Evolutionary conservation across 2,329 filamentous ascomycete species (phyloP).

Genomic region (Juglanconis juglandina): DNA sequence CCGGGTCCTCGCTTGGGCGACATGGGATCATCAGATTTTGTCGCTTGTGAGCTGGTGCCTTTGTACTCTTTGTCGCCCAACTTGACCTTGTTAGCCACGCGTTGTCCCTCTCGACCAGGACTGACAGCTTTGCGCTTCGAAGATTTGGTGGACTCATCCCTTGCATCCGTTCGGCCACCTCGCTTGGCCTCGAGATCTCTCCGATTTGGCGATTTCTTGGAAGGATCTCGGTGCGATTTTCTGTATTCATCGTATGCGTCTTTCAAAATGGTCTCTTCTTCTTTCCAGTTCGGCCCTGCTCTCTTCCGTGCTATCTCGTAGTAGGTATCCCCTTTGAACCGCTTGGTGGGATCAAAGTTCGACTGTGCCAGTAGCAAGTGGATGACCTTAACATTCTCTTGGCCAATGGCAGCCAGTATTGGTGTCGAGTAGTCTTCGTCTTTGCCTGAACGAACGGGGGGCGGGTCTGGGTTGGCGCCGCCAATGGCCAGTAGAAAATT

Average conservation of each 20-base stretch:
- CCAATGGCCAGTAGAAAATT: conserved; percentile 72
- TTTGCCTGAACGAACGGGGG: conserved; percentile 53
- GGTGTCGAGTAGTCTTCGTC: conserved; percentile 75
- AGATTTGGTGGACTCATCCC: conserved; percentile 38
- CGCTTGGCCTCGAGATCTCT: conserved; percentile 41
- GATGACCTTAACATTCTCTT: conserved; percentile 81
- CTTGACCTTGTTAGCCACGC: conserved; percentile 32
- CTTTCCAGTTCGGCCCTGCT: conserved; percentile 83
- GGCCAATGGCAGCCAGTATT: conserved; percentile 89
- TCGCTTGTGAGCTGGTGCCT: conserved; percentile 39
- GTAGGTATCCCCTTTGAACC: conserved; percentile 75
- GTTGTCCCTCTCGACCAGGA: conserved; percentile 47
- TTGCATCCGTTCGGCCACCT: conserved; percentile 40
- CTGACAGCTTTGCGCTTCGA: conserved; percentile 48
- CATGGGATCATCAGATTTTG: conserved; percentile 44
- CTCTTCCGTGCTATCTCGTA: conserved; percentile 81
- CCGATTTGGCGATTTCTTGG: conserved; percentile 50
- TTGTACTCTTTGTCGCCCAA: conserved; percentile 49
- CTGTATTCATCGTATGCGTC: conserved; percentile 66
- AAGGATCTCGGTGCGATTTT: conserved; percentile 45
- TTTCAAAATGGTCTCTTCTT: conserved; percentile 79
- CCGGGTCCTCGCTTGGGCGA: conserved; percentile 50
- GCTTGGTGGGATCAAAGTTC: conserved; percentile 76
- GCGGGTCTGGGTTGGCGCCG: conserved; percentile 64
- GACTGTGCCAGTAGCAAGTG: conserved; percentile 73